Conservation (phyloP, 2,329 filamentous ascomycete genomes). For the Fusarium illudens region DNA sequence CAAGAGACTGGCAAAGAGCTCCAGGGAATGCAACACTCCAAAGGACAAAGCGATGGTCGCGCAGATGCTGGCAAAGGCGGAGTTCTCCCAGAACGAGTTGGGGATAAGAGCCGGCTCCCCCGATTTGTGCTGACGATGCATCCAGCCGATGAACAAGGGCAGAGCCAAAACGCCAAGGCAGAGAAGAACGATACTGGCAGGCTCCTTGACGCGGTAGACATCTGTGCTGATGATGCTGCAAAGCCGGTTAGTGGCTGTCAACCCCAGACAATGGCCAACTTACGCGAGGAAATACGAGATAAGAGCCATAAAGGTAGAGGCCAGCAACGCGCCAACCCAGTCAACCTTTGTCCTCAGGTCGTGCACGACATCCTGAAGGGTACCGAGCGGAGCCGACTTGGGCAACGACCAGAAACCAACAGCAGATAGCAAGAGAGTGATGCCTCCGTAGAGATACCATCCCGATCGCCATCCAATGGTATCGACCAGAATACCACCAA, state of each 20-base stretch:
- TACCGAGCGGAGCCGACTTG: slow-evolving; percentile 34
- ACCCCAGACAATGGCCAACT: slow-evolving; percentile 33
- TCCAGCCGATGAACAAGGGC: slow-evolving; percentile 63
- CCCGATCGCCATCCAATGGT: slow-evolving; percentile 58
- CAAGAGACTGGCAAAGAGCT: slow-evolving; percentile 59
- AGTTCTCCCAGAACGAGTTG: slow-evolving; percentile 68
- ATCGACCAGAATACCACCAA: slow-evolving; percentile 59
- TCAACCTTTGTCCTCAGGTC: slow-evolving; percentile 55
- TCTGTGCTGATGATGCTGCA: slow-evolving; percentile 49
- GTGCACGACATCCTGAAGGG: slow-evolving; percentile 33
- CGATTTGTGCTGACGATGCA: slow-evolving; percentile 55
- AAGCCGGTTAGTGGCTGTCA: background rate
- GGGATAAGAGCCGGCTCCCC: slow-evolving; percentile 66
- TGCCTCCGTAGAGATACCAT: slow-evolving; percentile 52
- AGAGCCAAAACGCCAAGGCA: slow-evolving; percentile 53
- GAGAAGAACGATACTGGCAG: slow-evolving; percentile 56
- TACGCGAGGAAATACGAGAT: slow-evolving; percentile 64
- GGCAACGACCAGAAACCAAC: slow-evolving; percentile 50
- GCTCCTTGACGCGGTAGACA: slow-evolving; percentile 52
- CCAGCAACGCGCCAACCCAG: slow-evolving; percentile 61
- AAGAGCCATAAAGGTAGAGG: slow-evolving; percentile 56
- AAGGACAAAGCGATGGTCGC: slow-evolving; percentile 57
- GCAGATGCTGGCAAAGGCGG: slow-evolving; percentile 64
- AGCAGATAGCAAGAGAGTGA: slow-evolving; percentile 48
- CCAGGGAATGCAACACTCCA: slow-evolving; percentile 56